These are phyloP conservation scores for Suillus spraguei DNA, from an alignment of 768 basidiomycete genomes.

Conservation along the genomic window DNA sequence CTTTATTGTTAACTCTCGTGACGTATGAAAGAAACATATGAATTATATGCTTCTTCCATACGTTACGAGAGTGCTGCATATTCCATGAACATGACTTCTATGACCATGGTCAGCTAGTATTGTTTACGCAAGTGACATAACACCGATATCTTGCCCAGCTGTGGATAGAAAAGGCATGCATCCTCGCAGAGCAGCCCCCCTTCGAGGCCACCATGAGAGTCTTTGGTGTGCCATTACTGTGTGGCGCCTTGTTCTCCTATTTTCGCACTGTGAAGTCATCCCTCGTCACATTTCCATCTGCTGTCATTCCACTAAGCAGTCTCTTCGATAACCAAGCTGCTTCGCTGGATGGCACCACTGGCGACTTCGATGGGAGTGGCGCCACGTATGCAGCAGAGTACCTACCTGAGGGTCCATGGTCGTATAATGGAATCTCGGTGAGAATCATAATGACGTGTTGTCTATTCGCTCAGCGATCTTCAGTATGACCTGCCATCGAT, in stretches of 20 bases:
- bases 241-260: constrained; percentile 23
- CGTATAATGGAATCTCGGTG: constrained; percentile 43
- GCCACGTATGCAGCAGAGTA: constrained; percentile 43
- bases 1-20: background rate
- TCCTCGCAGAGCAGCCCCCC: constrained; percentile 6
- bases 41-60: too few species aligned
- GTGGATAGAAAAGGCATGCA: constrained; percentile 19
- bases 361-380: constrained; percentile 42
- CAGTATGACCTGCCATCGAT: constrained; percentile 45
- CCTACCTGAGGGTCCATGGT: constrained; percentile 42
- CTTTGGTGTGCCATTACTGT: constrained; percentile 26
- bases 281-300: constrained; percentile 35
- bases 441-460: constrained; percentile 4
- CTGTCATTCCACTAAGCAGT: constrained; percentile 28
- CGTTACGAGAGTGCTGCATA: too few species aligned
- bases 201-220: constrained; percentile 17
- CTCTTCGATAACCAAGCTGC: constrained; percentile 48
- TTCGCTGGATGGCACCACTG: constrained; percentile 37
- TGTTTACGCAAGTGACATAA: background rate
- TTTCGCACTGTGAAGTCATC: constrained; percentile 17
- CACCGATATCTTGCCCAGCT: constrained; percentile 11
- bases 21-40: background rate
- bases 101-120: constrained; percentile 22
- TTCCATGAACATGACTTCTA: background rate
- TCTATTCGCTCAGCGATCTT: background rate